phyloP scores from a whole-genome alignment of 306 rosid species.

The Ochetophila trinervis region DNA sequence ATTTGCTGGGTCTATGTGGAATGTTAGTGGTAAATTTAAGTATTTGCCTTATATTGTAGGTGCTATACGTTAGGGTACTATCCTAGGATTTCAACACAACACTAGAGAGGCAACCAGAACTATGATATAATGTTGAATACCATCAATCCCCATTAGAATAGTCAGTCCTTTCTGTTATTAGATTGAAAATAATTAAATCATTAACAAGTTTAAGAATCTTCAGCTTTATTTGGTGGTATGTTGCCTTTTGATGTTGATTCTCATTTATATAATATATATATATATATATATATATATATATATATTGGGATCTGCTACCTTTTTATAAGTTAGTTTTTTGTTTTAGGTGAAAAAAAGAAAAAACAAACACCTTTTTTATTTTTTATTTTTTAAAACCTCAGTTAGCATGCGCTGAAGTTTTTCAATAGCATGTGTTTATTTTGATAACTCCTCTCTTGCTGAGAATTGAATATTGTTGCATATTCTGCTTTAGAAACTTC shows the following conservation, averaged over 20 bases:
- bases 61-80: neutral
- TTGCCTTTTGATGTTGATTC: no score
- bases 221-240: neutral
- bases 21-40: neutral
- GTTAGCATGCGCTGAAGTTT: neutral
- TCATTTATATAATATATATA: no score
- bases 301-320: neutral
- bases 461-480: neutral
- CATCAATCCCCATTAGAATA: no score
- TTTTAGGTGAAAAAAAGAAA: neutral
- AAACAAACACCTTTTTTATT: no score
- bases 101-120: neutral
- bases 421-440: neutral
- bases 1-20: conserved; percentile 6
- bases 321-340: neutral
- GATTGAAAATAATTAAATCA: neutral
- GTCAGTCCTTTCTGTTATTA: neutral
- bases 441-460: no score
- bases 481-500: neutral
- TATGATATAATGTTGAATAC: no score
- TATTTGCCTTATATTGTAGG: neutral
- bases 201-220: neutral
- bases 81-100: neutral
- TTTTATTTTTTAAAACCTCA: neutral
- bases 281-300: no score